phyloP scores from a whole-genome alignment of 768 basidiomycete genomes.

The Candolleomyces efflorescens region DNA sequence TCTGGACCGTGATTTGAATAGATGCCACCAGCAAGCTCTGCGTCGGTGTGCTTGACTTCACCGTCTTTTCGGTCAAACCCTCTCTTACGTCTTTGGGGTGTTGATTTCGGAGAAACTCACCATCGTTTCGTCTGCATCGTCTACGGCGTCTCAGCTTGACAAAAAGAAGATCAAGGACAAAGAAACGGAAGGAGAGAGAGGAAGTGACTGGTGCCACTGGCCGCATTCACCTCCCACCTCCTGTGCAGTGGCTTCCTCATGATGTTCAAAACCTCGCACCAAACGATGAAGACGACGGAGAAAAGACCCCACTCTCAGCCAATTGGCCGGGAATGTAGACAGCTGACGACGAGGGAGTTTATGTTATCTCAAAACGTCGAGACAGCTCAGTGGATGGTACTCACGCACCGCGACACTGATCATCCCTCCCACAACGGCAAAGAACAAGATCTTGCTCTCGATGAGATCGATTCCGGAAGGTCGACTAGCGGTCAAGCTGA shows the following conservation, averaged over 20 bases:
- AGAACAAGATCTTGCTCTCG: conserved; percentile 31
- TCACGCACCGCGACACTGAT: conserved; percentile 32
- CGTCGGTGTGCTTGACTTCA: too few species aligned
- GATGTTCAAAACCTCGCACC: conserved; percentile 37
- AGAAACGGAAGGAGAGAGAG: too few species aligned
- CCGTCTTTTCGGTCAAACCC: too few species aligned
- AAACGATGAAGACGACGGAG: conserved; percentile 30
- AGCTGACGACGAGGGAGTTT: conserved; percentile 13
- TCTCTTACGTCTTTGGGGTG: too few species aligned
- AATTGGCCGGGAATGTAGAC: conserved; percentile 36
- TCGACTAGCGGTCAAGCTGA: conserved; percentile 29
- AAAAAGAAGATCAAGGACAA: too few species aligned
- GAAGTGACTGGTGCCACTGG: too few species aligned
- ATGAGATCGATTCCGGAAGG: conserved; percentile 30
- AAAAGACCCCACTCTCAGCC: conserved; percentile 38
- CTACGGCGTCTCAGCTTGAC: too few species aligned
- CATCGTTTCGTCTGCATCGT: too few species aligned
- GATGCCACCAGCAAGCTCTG: too few species aligned
- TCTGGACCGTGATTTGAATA: too few species aligned
- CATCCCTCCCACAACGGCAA: conserved; percentile 30
- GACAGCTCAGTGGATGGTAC: conserved; percentile 9
- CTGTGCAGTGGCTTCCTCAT: conserved; percentile 23
- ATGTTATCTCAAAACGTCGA: too few species aligned
- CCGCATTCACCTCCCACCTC: conserved; percentile 15
- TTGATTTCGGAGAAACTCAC: too few species aligned